Base-by-base conservation (phyloP, 345 rosid species). In the Geranium brycei region DNA sequence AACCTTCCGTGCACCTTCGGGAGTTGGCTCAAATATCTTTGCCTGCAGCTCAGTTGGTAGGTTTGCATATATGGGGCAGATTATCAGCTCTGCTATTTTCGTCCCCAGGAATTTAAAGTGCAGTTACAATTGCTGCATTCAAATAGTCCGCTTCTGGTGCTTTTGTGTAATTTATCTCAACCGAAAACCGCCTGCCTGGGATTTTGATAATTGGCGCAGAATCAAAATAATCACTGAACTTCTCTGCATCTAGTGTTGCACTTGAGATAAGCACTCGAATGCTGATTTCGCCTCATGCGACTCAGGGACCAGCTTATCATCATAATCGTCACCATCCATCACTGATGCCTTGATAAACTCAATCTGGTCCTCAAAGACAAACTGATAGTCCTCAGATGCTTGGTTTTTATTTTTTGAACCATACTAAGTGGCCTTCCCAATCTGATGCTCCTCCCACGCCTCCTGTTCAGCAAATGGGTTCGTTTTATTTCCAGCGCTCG, bases 401-500 rank as follows among this genome's bases (percentile, higher is more conserved):
- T 74, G 73, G 78, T 83, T 82, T 72, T 78, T 87, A 76, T 87
- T 85, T 76, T 86, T 92, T 19, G 98, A 79, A 63, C 28, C 28
- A 23, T 23, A 23, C 28, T 23, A 23, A 23, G 28, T 23, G 28
- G 28, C 98, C 98, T 74, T 76, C 85, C 97, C 95, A 80, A 88
- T 92, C 77, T 92, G 99, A 79, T 87, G 80, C 59, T 92, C 99
- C 83, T 92, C 99, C 99, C 97, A 92, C 62, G 95, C 98, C 75
- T 92, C 98, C 79, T 92, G 98, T 73, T 92, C 97, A 5, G 90
- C 97, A 79, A 89, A 89, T 31, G 98, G 98, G 79, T 89, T 85
- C 98, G 87, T 92, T 77, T 89, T 92, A 10, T 90, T 95, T 35
- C 81, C 76, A 67, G 91, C 80, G 70, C 73, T 72, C 47, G 81